Evolutionary conservation across 306 rosid species (phyloP), one percentile per base, ranked within the genome.

Genomic region (Sesbania bispinosa): DNA sequence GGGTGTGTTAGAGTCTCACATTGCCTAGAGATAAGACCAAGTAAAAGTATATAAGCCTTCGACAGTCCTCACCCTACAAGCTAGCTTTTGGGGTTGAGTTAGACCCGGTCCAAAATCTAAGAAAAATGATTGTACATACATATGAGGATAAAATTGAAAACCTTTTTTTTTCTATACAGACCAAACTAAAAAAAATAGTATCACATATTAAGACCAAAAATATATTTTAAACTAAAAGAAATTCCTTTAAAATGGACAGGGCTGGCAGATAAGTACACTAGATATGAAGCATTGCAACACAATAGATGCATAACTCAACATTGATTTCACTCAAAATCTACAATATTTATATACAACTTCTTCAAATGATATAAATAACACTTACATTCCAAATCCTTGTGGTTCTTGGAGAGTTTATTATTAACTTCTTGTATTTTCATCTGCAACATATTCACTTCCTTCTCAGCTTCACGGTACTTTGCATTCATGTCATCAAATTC

Each of bases 351-450:
- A 45, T 5, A 30, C 10, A 66, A 72, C 46, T 73, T 63, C 48
- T 63, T 52, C 6, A 29, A 55, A 46, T 38, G 67, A 43, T 13
- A 43, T 9, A 71, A 32, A 77, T 46, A 79, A 64, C 50, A 79
- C 98, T 85, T 80, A 90, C 98, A 85, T 27, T 89, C 96, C 85
- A 87, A 67, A 84, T 94, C 96, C 83, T 85, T 94, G 23, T 47
- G 87, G 76, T 87, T 73, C 80, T 82, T 94, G 74, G 84, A 87
- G 42, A 87, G 77, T 63, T 80, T 89, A 78, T 50, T 83, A 48
- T 86, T 79, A 67, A 82, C 88, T 78, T 87, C 98, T 70, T 86
- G 70, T 76, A 87, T 69, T 87, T 89, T 94, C 77, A 83, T 83
- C 85, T 86, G 92, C 84, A 87, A 70, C 85, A 83, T 79, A 75